Evolutionary conservation across 768 basidiomycete species (phyloP).

Genomic region (Agaricus blazei): DNA sequence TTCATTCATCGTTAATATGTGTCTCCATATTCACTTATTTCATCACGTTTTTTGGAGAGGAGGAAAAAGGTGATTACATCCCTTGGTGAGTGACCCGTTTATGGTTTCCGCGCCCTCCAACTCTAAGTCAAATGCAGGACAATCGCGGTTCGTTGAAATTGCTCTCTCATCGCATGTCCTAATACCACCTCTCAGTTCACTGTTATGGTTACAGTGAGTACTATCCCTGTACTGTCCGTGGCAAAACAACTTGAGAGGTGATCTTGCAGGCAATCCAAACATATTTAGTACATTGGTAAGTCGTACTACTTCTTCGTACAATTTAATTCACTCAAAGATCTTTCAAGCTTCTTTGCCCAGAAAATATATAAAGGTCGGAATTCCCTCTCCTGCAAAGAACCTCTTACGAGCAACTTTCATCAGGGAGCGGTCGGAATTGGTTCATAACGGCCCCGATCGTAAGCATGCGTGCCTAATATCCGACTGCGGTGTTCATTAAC

Average conservation of each 20-base stretch:
- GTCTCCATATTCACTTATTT: slow-evolving; percentile 38
- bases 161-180: background rate
- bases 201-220: slow-evolving; percentile 28
- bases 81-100: slow-evolving; percentile 30
- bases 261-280: slow-evolving; percentile 36
- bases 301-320: background rate
- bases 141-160: slow-evolving; percentile 26
- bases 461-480: background rate
- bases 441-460: slow-evolving; percentile 22
- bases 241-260: background rate
- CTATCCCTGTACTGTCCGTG: background rate
- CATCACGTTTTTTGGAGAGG: slow-evolving; percentile 37
- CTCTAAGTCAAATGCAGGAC: slow-evolving; percentile 22
- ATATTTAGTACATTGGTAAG: slow-evolving; percentile 47
- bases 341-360: slow-evolving; percentile 14
- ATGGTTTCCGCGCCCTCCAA: background rate
- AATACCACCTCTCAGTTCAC: slow-evolving; percentile 22
- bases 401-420: background rate
- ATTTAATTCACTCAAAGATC: background rate
- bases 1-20: slow-evolving; percentile 36
- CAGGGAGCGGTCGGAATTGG: slow-evolving; percentile 32
- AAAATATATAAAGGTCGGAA: slow-evolving; percentile 13
- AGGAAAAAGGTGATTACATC: slow-evolving; percentile 32
- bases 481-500: background rate
- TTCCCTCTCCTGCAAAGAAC: background rate